A percentile compares a stretch with the other conserved stretches of the same genome.
phyloP scores from a whole-genome alignment of 805 yeast genomes.

The Cyberlindnera veronae region DNA sequence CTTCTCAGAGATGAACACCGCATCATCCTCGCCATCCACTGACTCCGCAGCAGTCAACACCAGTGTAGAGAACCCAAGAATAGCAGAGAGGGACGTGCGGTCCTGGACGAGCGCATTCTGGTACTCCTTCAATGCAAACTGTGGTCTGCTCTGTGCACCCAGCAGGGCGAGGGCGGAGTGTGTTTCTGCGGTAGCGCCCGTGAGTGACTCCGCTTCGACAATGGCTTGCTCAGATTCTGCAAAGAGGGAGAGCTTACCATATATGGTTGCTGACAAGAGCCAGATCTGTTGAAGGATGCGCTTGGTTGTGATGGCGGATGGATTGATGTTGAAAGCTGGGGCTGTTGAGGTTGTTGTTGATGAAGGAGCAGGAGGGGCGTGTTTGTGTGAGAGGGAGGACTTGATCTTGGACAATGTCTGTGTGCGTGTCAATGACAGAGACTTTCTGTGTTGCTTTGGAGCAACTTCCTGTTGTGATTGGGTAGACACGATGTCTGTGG shows the following conservation, averaged over 20 bases:
- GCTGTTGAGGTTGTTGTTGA: constrained; percentile 17
- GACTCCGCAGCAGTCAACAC: constrained; percentile 12
- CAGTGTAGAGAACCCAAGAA: constrained; percentile 22
- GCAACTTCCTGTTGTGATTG: neutral
- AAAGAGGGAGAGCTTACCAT: constrained; percentile 48
- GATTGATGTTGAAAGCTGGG: constrained; percentile 10
- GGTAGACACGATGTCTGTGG: constrained; percentile 23
- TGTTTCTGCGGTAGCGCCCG: constrained; percentile 44
- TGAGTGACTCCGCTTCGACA: constrained; percentile 59
- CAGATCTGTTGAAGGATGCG: constrained; percentile 58
- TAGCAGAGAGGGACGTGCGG: constrained; percentile 10
- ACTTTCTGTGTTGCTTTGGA: constrained; percentile 11
- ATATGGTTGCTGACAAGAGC: constrained; percentile 70
- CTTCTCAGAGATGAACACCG: constrained; percentile 46
- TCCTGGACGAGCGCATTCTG: constrained; percentile 41
- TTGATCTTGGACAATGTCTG: constrained; percentile 21
- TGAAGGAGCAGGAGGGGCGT: constrained; percentile 23
- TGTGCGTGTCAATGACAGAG: constrained; percentile 15
- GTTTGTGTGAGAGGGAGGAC: constrained; percentile 14
- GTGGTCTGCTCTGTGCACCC: constrained; percentile 31
- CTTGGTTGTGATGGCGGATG: constrained; percentile 6
- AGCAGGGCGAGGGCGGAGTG: constrained; percentile 42
- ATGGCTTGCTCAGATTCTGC: constrained; percentile 70
- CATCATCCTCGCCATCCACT: neutral
- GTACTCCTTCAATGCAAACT: constrained; percentile 55